phyloP scores from a whole-genome alignment of 495 filamentous ascomycete genomes.

The Antarctomyces pellizariae region DNA sequence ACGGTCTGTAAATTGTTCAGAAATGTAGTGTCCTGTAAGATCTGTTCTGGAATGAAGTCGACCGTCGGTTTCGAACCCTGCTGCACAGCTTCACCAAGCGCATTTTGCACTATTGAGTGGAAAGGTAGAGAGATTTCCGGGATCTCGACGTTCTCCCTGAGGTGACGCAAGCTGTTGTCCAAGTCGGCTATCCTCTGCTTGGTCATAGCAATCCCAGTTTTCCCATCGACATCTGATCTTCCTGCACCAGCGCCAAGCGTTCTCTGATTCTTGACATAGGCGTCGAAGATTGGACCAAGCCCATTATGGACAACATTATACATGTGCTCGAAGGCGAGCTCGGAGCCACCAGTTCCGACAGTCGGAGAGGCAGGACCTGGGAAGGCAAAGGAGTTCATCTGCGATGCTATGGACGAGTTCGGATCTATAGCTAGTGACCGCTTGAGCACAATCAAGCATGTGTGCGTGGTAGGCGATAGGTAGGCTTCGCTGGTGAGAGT shows the following conservation, averaged over 20 bases:
- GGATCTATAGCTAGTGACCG: slow-evolving; percentile 68
- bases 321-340: slow-evolving; percentile 56
- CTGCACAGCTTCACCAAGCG: slow-evolving; percentile 47
- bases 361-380: slow-evolving; percentile 49
- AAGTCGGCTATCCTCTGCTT: slow-evolving; percentile 91
- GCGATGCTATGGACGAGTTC: slow-evolving; percentile 47
- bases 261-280: slow-evolving; percentile 69
- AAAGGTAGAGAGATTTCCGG: slow-evolving; percentile 68
- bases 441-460: slow-evolving; percentile 77
- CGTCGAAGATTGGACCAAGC: slow-evolving; percentile 86
- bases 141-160: slow-evolving; percentile 96
- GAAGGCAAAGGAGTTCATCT: slow-evolving; percentile 80
- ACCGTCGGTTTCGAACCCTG: slow-evolving; percentile 40
- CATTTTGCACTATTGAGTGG: slow-evolving; percentile 66
- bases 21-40: slow-evolving; percentile 68
- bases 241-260: slow-evolving; percentile 34
- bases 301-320: slow-evolving; percentile 73
- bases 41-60: slow-evolving; percentile 45
- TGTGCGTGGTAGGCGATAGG: slow-evolving; percentile 50
- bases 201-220: slow-evolving; percentile 85
- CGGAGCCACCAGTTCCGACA: slow-evolving; percentile 38
- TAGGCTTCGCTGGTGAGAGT: slow-evolving; percentile 60
- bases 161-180: slow-evolving; percentile 65
- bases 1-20: slow-evolving; percentile 82
- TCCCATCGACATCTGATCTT: slow-evolving; percentile 60